phyloP scores from a whole-genome alignment of 2,329 filamentous ascomycete genomes.

The Corniculantispora saksenae region DNA sequence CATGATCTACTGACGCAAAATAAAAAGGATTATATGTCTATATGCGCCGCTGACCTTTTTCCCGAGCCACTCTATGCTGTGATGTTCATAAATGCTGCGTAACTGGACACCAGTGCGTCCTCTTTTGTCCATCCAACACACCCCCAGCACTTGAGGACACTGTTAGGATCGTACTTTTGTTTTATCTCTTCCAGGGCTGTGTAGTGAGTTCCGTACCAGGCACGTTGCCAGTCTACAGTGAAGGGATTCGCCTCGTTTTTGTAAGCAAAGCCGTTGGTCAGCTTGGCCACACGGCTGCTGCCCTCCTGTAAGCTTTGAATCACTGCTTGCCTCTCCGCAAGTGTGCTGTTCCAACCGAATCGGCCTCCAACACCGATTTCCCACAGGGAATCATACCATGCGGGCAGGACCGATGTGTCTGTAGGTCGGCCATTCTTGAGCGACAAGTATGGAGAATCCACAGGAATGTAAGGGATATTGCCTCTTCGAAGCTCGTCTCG shows the following conservation, averaged over 20 bases:
- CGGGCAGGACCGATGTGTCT: constrained; percentile 21
- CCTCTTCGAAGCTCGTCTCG: constrained; percentile 17
- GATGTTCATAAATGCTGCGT: constrained; percentile 6
- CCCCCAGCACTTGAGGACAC: constrained; percentile 16
- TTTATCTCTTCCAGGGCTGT: constrained; percentile 2
- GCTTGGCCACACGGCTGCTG: constrained; percentile 15
- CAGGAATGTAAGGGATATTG: constrained; percentile 21
- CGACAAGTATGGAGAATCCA: constrained; percentile 19
- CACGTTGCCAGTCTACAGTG: constrained; percentile 3
- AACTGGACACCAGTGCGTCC: constrained; percentile 2
- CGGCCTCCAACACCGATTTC: constrained; percentile 19
- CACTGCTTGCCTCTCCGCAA: constrained; percentile 13
- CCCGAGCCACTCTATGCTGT: background rate
- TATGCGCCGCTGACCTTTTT: background rate
- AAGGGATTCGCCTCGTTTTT: constrained; percentile 20
- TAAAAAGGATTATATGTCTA: background rate
- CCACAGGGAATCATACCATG: constrained; percentile 24
- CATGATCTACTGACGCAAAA: background rate
- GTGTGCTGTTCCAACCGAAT: constrained; percentile 23
- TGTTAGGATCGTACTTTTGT: constrained; percentile 16
- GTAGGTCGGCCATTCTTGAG: background rate
- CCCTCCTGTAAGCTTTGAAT: constrained; percentile 25
- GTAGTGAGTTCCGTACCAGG: constrained; percentile 17
- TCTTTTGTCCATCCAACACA: constrained; percentile 17
- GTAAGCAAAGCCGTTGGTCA: constrained; percentile 20